Base-by-base conservation (phyloP, 441 rosid genomes). In the Jatropha podagrica region DNA sequence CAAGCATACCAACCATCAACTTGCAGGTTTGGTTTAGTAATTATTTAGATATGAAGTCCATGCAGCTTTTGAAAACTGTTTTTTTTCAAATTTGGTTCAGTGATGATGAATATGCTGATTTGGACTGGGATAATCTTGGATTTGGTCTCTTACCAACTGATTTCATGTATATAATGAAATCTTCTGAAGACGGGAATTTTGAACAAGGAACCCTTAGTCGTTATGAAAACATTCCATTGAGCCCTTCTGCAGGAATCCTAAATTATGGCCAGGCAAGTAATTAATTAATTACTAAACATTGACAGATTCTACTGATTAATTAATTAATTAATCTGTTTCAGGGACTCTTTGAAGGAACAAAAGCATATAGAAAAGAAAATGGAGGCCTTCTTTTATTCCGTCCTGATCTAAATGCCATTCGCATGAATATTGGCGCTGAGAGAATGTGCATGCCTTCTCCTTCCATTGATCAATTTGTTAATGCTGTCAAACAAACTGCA, bases 41-140 rank as follows among this genome's bases (percentile, higher is more conserved):
- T 60, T 60, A 55, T 60, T 60, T 20, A 54, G 17, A 10, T 48
- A 18, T 5, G 15, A 52, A 26, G 2, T 48, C 26, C 15, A 1
- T 18, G 66, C 56, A n/a, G 14, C 10, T 5, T 71, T 54, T 42
- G 41, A 9, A 5, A 10, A 3, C 32, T 56, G 0, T 68, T 58
- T n/a, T 13, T n/a, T 72, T 62, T 76, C 52, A 11, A 23, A 32
- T 64, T 76, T 0, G 17, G 77, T 55, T 42, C 69, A 78, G 88
- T 27, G 88, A 83, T 9, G 91, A 87, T 74, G 91, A 88, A 76
- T 88, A 86, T 75, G 95, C 87, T 41, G 89, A 90, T 49, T 68
- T 89, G 84, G 97, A 95, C 32, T 95, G 97, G 97, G 97, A 93
- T 70, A 90, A 87, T 71, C 93, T 95, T n/a, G 94, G 98, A 66